Evolutionary conservation across 106 monocot genomes (phyloP).

Genomic region (Dioscorea zingiberensis): DNA sequence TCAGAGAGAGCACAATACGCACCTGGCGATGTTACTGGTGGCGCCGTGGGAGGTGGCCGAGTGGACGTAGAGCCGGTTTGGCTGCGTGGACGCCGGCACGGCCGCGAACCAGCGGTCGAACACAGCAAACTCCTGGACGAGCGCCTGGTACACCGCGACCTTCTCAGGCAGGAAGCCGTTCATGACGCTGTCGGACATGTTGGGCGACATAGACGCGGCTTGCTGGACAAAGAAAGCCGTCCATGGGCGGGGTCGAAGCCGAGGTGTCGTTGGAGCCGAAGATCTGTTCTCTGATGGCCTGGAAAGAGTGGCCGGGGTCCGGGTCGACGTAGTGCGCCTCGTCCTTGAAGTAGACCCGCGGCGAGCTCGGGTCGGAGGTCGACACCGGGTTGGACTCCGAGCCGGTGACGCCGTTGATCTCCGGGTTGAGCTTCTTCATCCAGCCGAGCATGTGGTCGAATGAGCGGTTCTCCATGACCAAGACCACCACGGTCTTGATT

Average conservation of each 20-base stretch:
- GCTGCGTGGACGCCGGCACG: slow-evolving; percentile 49
- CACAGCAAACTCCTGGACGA: slow-evolving; percentile 37
- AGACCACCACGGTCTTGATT: slow-evolving; percentile 26
- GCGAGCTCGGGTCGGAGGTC: slow-evolving; percentile 9
- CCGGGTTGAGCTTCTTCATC: slow-evolving; percentile 18
- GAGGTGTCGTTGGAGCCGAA: slow-evolving; percentile 15
- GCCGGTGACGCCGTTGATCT: slow-evolving; percentile 36
- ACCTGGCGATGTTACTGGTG: slow-evolving; percentile 22
- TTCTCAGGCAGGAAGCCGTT: slow-evolving; percentile 5
- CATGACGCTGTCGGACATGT: slow-evolving; percentile 16
- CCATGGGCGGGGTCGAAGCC: slow-evolving; percentile 17
- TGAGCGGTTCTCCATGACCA: slow-evolving; percentile 46
- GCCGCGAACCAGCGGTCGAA: slow-evolving; percentile 60
- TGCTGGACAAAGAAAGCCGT: slow-evolving; percentile 47
- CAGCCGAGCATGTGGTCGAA: slow-evolving; percentile 65
- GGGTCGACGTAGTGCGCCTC: slow-evolving; percentile 40
- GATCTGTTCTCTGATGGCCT: slow-evolving; percentile 32
- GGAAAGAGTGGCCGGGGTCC: slow-evolving; percentile 38
- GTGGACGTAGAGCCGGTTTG: slow-evolving; percentile 50
- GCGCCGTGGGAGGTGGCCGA: slow-evolving; percentile 55
- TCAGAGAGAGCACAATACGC: no score
- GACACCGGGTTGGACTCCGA: slow-evolving; percentile 26
- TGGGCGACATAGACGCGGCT: slow-evolving; percentile 14
- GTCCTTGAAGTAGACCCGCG: slow-evolving; percentile 17
- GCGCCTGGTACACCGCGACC: slow-evolving; percentile 28